Conservation (phyloP, 148 eudicot species). For the Chenopodium album region DNA sequence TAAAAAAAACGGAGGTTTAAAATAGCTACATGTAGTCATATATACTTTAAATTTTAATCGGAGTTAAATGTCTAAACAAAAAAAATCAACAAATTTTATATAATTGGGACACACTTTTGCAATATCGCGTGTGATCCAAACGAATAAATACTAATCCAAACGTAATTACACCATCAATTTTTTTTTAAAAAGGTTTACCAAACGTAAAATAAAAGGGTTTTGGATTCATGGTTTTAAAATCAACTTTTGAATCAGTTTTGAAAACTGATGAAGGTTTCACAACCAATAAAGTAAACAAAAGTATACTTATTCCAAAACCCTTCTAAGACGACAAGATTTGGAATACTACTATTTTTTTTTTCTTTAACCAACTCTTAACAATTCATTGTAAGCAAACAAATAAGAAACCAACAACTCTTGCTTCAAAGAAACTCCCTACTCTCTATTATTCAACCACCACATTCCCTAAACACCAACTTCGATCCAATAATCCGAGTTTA, state of each 20-base stretch:
- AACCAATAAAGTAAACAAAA: neutral
- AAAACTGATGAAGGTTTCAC: neutral
- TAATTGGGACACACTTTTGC: no score
- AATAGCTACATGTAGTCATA: no score
- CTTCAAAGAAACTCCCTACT: conserved; percentile 19
- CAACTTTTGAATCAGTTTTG: neutral
- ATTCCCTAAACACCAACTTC: neutral
- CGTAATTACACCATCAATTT: neutral
- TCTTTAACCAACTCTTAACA: neutral
- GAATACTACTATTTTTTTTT: neutral
- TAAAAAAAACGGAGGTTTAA: no score
- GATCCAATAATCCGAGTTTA: no score
- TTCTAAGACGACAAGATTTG: neutral
- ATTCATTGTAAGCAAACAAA: conserved; percentile 15
- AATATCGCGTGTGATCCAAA: no score
- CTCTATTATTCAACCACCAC: conserved; percentile 17
- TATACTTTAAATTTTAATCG: no score
- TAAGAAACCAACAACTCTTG: conserved; percentile 1
- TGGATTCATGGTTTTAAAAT: neutral
- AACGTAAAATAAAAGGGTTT: no score
- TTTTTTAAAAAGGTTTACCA: no score
- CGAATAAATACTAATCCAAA: no score
- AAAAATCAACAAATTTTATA: no score
- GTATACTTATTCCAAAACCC: conserved; percentile 24
- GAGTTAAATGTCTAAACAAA: no score